phyloP scores from a whole-genome alignment of 306 rosid genomes.

The Begonia peltatifolia region DNA sequence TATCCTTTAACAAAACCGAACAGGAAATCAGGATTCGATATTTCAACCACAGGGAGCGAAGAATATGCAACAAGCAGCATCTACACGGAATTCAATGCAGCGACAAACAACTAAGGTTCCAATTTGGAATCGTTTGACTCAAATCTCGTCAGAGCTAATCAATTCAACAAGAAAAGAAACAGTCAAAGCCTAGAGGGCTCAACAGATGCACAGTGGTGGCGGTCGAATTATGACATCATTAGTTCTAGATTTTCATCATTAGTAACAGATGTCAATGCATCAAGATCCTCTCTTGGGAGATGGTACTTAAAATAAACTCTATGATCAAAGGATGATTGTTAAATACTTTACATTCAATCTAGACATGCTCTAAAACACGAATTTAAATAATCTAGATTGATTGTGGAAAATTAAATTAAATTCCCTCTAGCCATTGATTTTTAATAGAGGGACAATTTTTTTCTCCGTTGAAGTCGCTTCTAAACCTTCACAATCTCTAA shows the following conservation, averaged over 20 bases:
- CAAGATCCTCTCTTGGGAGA: conserved; percentile 86
- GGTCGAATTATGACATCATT: conserved; percentile 79
- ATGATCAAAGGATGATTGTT: conserved; percentile 23
- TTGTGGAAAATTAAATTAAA: too few species aligned
- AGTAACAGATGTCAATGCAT: conserved; percentile 73
- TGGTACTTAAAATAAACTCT: conserved; percentile 60
- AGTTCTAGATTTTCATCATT: conserved; percentile 79
- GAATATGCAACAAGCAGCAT: conserved; percentile 28
- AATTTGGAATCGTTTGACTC: conserved; percentile 25
- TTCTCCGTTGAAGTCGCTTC: too few species aligned
- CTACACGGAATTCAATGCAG: conserved; percentile 73
- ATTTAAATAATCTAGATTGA: too few species aligned
- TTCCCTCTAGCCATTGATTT: too few species aligned
- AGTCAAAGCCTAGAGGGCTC: conserved; percentile 61
- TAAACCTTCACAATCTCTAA: too few species aligned
- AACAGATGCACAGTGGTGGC: conserved; percentile 44
- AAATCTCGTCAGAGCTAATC: conserved; percentile 16
- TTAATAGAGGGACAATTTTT: too few species aligned
- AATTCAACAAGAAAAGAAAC: conserved; percentile 38
- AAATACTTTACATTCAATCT: too few species aligned
- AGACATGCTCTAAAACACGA: too few species aligned
- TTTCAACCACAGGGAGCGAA: conserved; percentile 21
- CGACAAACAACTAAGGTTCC: conserved; percentile 71
- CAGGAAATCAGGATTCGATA: conserved; percentile 55
- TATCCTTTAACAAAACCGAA: conserved; percentile 57